A percentile compares a stretch with the other conserved stretches of the same genome.
phyloP scores from a whole-genome alignment of 2,329 filamentous ascomycete genomes.

The Beauveria scarabaeidicola region DNA sequence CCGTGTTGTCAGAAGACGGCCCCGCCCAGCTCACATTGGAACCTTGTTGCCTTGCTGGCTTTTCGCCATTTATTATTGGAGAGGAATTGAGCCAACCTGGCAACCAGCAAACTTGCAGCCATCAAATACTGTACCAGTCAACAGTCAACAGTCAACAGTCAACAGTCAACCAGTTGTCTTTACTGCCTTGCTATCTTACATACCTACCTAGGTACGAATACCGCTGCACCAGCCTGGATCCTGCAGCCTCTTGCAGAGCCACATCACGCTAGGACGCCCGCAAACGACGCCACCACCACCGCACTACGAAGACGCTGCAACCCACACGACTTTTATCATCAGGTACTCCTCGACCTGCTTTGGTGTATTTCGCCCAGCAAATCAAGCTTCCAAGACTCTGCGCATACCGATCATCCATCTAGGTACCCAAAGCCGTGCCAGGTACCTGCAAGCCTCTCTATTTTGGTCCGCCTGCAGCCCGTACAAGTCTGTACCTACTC shows the following conservation, averaged over 20 bases:
- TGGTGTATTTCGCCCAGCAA: no score
- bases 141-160: neutral
- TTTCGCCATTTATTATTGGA: neutral
- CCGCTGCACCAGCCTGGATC: neutral
- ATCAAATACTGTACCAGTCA: neutral
- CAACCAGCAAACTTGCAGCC: neutral
- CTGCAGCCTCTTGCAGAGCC: conserved; percentile 1
- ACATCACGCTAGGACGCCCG: neutral
- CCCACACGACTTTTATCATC: neutral
- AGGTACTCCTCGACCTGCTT: neutral
- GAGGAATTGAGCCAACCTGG: neutral
- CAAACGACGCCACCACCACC: conserved; percentile 7
- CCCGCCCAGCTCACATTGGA: neutral
- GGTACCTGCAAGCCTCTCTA: neutral
- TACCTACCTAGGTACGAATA: neutral
- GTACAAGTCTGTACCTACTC: neutral
- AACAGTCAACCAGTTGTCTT: no score
- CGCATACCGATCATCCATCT: no score
- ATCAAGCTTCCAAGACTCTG: no score
- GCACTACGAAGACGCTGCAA: neutral
- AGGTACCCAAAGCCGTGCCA: neutral
- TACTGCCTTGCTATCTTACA: neutral
- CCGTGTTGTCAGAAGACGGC: neutral
- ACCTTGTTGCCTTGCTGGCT: neutral
- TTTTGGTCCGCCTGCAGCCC: neutral